These are phyloP conservation scores for Cryphonectria radicalis DNA, from an alignment of 2,329 filamentous ascomycete species.

Conservation along the genomic window DNA sequence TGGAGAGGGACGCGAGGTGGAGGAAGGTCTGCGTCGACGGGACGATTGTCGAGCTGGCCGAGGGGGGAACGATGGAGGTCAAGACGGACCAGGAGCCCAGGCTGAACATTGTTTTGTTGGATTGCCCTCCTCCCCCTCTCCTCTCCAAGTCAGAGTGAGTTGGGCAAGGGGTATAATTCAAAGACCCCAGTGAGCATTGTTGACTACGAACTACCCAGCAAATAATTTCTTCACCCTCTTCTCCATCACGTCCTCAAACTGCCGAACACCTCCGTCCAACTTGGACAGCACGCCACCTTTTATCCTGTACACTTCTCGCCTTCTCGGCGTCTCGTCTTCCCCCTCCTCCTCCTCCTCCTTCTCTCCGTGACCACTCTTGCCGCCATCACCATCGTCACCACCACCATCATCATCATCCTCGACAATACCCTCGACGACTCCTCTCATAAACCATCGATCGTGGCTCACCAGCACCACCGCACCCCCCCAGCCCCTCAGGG, in stretches of 20 bases:
- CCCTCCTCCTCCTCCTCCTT: slow-evolving; percentile 49
- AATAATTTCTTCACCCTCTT: slow-evolving; percentile 57
- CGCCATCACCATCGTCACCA: slow-evolving; percentile 41
- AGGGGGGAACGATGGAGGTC: slow-evolving; percentile 73
- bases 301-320: slow-evolving; percentile 64
- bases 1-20: slow-evolving; percentile 74
- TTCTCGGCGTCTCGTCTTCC: slow-evolving; percentile 47
- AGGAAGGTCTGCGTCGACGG: slow-evolving; percentile 91
- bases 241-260: slow-evolving; percentile 68
- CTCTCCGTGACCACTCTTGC: no score
- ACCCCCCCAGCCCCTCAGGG: slow-evolving; percentile 70
- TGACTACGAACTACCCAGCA: neutral
- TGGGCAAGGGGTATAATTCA: neutral
- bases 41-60: slow-evolving; percentile 76
- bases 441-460: slow-evolving; percentile 79
- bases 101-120: slow-evolving; percentile 49
- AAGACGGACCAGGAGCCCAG: slow-evolving; percentile 48
- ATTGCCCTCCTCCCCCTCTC: neutral
- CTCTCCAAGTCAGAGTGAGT: no score
- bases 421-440: slow-evolving; percentile 67
- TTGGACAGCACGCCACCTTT: slow-evolving; percentile 59
- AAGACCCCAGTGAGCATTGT: no score
- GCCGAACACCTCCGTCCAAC: slow-evolving; percentile 63
- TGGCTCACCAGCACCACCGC: slow-evolving; percentile 80
- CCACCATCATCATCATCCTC: slow-evolving; percentile 46